Evolutionary conservation across 2,329 filamentous ascomycete species (phyloP), one percentile per base, ranked within the genome.

Genomic region (Arthroderma sp.): DNA sequence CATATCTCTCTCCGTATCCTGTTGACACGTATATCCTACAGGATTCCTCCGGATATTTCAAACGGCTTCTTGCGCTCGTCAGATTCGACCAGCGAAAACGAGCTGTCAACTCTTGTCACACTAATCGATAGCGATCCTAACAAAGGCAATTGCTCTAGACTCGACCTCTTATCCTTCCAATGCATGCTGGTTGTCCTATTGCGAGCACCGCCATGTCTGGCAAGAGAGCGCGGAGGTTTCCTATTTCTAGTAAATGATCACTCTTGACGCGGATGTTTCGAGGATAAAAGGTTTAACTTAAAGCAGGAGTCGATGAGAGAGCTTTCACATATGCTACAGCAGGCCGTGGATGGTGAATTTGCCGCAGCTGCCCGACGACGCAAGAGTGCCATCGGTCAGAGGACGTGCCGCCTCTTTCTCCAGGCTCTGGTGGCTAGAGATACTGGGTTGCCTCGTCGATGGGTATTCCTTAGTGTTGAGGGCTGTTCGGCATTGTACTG

Each of bases 121-220:
- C 15, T 51, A 27, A 46, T 53, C 34, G 48, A 47, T 33, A 44
- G 43, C 6, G 22, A 43, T 30, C 34, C 32, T 30, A 44, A 51
- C 33, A 33, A 34, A 6, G 37, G 39, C 9, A 38, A 44, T 34
- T 47, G 47, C 36, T 45, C 30, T 22, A 46, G 48, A 5, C 42
- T 53, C 1, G 49, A 51, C 36, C 30, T 42, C 11, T 41, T 42
- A n/a, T 51, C 51, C 4, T 50, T 53, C 31, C 43, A 48, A 11
- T 51, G 46, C 40, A 41, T 51, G 22, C 37, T 51, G 8, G 40
- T 48, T 31, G 36, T 53, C 8, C 41, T 53, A 10, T 44, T 53
- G 22, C 40, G 44, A 27, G 45, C 45, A 8, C 42, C 29, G 29
- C 44, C 47, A 40, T 50, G 46, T 34, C 8, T 39, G 2, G 47